These are phyloP conservation scores for Pseudotsuga menziesii DNA, from an alignment of 75 land plant genomes.

Conservation along the genomic window DNA sequence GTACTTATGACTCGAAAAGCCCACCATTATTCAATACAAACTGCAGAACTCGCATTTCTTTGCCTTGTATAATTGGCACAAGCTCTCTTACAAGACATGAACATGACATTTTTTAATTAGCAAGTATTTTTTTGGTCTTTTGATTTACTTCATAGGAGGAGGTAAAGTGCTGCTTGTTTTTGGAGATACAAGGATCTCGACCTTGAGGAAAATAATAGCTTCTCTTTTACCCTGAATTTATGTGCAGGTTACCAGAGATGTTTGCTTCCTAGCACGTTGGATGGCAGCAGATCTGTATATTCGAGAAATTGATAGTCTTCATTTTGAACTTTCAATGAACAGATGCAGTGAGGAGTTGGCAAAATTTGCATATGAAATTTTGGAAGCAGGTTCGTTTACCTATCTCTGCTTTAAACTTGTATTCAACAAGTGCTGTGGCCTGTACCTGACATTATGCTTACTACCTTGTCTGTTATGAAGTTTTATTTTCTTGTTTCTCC, in stretches of 20 bases:
- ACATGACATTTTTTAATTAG: too few species aligned
- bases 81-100: background rate
- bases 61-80: background rate
- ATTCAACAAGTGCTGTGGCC: background rate
- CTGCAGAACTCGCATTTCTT: too few species aligned
- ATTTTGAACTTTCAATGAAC: slow-evolving; percentile 92
- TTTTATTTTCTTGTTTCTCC: background rate
- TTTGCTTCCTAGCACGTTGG: slow-evolving; percentile 83
- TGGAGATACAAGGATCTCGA: background rate
- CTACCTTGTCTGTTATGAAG: background rate
- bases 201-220: background rate
- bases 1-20: slow-evolving; percentile 22
- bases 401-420: too few species aligned
- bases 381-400: slow-evolving; percentile 51
- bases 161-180: background rate
- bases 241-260: slow-evolving; percentile 88
- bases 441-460: background rate
- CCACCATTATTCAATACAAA: background rate
- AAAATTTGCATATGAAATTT: slow-evolving; percentile 62
- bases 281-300: slow-evolving; percentile 92
- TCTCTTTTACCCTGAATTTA: background rate
- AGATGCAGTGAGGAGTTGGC: slow-evolving; percentile 65
- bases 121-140: background rate
- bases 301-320: slow-evolving; percentile 80
- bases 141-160: background rate